phyloP scores from a whole-genome alignment of 805 yeast genomes.

The Lipomyces oligophaga region DNA sequence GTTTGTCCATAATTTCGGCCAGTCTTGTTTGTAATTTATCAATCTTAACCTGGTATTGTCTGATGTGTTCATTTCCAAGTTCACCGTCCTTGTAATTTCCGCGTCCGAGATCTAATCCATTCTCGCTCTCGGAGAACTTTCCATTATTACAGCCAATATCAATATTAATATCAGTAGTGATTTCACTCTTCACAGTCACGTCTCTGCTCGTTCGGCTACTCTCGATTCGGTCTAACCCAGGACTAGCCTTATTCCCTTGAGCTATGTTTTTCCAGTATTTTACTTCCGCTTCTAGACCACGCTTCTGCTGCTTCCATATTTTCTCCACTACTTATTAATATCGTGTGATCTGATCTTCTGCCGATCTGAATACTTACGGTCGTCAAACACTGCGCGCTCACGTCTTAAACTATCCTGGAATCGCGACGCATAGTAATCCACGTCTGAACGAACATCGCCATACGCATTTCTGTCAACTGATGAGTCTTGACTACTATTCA shows the following conservation, averaged over 20 bases:
- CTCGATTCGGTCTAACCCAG: too few relatives aligned
- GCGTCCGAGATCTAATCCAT: too few relatives aligned
- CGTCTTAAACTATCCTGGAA: constrained; percentile 21
- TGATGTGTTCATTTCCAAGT: too few relatives aligned
- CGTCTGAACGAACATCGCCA: constrained; percentile 24
- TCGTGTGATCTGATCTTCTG: background rate
- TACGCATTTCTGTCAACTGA: constrained; percentile 4
- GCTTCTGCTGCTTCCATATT: constrained; percentile 21
- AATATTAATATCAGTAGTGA: background rate
- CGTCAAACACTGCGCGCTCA: constrained; percentile 22
- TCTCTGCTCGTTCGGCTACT: too few relatives aligned
- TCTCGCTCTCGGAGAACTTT: constrained; percentile 29
- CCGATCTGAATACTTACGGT: constrained; percentile 5
- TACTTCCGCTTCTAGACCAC: constrained; percentile 19
- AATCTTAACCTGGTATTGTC: too few relatives aligned
- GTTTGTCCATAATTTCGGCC: too few relatives aligned
- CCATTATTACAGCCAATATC: background rate
- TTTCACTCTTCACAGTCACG: too few relatives aligned
- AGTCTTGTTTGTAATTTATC: too few relatives aligned
- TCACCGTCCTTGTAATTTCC: too few relatives aligned
- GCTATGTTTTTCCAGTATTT: constrained; percentile 13
- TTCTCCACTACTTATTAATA: constrained; percentile 5
- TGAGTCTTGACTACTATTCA: constrained; percentile 9
- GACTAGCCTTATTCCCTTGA: constrained; percentile 3
- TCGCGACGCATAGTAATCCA: constrained; percentile 22